phyloP scores from a whole-genome alignment of 192 early-diverging fungal genomes.

The Spinellus fusiger region DNA sequence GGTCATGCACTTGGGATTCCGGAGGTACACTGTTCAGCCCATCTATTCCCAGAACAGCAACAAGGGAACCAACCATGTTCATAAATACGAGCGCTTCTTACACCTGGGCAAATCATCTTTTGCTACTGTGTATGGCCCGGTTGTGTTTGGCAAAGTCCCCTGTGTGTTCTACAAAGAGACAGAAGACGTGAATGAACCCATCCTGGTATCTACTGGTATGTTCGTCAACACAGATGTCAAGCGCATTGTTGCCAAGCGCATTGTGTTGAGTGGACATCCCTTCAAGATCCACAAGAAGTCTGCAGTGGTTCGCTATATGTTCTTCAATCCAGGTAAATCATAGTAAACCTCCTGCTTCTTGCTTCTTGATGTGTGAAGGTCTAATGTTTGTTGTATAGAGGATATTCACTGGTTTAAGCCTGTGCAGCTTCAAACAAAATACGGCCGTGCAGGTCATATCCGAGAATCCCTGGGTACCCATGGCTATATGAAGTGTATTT shows the following conservation, averaged over 20 bases:
- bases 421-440: constrained; percentile 86
- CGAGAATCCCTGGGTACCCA: constrained; percentile 91
- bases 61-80: constrained; percentile 82
- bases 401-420: constrained; percentile 97
- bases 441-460: constrained; percentile 89
- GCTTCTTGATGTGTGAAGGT: neutral
- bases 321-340: constrained; percentile 67
- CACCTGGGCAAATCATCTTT: constrained; percentile 64
- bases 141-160: constrained; percentile 84
- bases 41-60: constrained; percentile 85
- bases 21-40: constrained; percentile 79
- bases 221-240: constrained; percentile 69
- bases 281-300: constrained; percentile 91
- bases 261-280: constrained; percentile 91
- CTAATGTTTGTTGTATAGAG: constrained; percentile 30
- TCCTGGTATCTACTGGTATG: constrained; percentile 75
- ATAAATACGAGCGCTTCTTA: constrained; percentile 93
- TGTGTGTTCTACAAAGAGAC: constrained; percentile 74
- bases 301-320: constrained; percentile 95
- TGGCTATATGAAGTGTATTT: constrained; percentile 93
- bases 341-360: neutral
- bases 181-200: constrained; percentile 48
- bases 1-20: constrained; percentile 83
- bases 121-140: constrained; percentile 88
- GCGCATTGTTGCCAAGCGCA: constrained; percentile 91